Evolutionary conservation across 768 basidiomycete genomes (phyloP), one percentile per base, ranked within the genome.

Genomic region (Russula olivacea): DNA sequence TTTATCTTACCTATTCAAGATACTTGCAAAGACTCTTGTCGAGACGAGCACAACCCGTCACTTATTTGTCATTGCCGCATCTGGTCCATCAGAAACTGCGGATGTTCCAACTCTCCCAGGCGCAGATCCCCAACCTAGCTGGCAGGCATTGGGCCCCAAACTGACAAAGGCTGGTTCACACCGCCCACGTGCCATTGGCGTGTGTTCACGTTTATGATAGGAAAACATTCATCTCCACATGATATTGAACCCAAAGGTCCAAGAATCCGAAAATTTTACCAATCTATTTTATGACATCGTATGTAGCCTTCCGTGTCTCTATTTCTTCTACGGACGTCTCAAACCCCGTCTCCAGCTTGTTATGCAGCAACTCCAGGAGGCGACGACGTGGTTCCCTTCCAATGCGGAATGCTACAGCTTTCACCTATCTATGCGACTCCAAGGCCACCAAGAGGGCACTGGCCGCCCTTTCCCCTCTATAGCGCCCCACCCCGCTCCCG

Each of bases 161-260:
- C 30, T 68, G 47, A 62, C 47, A 55, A 61, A 68, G 54, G 66
- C 58, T 34, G 7, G 64, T 55, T 25, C 53, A 38, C 58, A 38
- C 41, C 43, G 19, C 32, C 53, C 59, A 65, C 64, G 55, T 61
- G 56, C 52, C 30, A 30, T 21, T 53, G 43, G 51, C 34, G 45
- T 61, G 47, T 63, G 40, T 48, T 59, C 21, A 63, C 36, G n/a
- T 63, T 43, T 53, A 54, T 45, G 57, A 58, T 54, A 63, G 62
- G 65, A 56, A 58, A 66, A 61, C 58, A 66, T 68, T 51, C 65
- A 66, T 43, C 61, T 68, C 23, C 67, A 68, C 54, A 68, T 68
- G 67, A 66, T 68, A 55, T 47, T 68, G 50, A 68, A 67, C 21
- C 61, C 67, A 17, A 51, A 25, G 41, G 36, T 49, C 10, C 15